Base-by-base conservation (phyloP, 768 basidiomycete genomes). In the Lactarius vividus region DNA sequence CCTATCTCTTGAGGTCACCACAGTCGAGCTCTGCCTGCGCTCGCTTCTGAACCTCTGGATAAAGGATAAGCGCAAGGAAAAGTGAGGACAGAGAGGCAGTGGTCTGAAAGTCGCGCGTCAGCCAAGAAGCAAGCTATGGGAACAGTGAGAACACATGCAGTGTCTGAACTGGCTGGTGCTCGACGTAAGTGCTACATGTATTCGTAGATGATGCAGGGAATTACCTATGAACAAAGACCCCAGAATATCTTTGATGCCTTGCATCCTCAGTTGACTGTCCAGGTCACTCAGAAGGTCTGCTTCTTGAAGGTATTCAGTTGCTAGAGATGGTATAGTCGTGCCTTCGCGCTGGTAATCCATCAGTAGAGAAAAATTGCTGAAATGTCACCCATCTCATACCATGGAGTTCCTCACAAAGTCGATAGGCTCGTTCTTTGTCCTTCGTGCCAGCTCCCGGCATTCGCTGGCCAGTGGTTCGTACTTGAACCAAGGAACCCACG, bases 11-110 rank as follows among this genome's bases (percentile, higher is more conserved):
- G 49, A 52, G 23, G 26, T 15, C 57, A 69, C 65, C 33, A 73
- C 74, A 8, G 75, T 74, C 37, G 63, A 69, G 62, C 44, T 77
- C 75, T 13, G 44, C 69, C 63, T 77, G 67, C 15, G 67, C 67
- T 23, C 57, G 65, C 9, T 61, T 52, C 49, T 73, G 71, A 2
- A 73, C 61, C 3, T 72, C 71, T 11, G 73, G 75, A 59, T 72
- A 61, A 29, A 72, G 62, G 13, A 68, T 54, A 69, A 74, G 73
- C 11, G 72, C 73, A 2, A 74, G 66, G 49, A 76, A 67, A 56
- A 76, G 72, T 4, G 75, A 70, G 4, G 56, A 26, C 10, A 74
- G 33, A 23, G 67, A 20, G 2, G 65, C 55, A 28, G 49, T 33
- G n/a, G 49, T 62, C 67, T 69, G 16, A 10, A 29, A 40, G 4